Evolutionary conservation across 2,329 filamentous ascomycete genomes (phyloP).

Genomic region (Exserohilum turcica): DNA sequence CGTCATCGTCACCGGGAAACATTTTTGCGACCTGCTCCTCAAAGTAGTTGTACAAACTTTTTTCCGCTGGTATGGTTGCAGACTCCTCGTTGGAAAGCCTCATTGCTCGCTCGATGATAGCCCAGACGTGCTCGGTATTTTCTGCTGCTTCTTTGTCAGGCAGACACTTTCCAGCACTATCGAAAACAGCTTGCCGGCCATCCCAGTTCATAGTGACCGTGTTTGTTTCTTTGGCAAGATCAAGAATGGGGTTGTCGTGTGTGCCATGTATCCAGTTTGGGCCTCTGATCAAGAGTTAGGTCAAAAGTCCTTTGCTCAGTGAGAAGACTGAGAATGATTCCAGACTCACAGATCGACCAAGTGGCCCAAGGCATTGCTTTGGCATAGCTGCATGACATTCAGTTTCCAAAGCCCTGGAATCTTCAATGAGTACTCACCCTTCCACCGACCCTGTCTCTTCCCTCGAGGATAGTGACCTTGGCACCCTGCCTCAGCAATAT

Average conservation of each 20-base stretch:
- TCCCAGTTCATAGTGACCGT: conserved; percentile 62
- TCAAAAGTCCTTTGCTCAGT: background rate
- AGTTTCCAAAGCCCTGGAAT: background rate
- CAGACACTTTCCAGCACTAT: conserved; percentile 61
- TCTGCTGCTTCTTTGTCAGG: conserved; percentile 47
- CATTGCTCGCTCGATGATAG: conserved; percentile 70
- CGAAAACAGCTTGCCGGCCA: conserved; percentile 60
- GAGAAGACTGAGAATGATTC: background rate
- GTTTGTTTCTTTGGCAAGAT: conserved; percentile 66
- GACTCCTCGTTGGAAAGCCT: conserved; percentile 65
- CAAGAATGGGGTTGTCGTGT: conserved; percentile 70
- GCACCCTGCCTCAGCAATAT: conserved; percentile 68
- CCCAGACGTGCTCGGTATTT: conserved; percentile 64
- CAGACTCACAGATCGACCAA: conserved; percentile 62
- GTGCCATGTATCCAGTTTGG: conserved; percentile 85
- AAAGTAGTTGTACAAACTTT: conserved; percentile 64
- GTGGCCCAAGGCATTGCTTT: conserved; percentile 55
- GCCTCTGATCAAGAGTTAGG: conserved; percentile 53
- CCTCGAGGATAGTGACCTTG: conserved; percentile 72
- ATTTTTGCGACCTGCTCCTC: conserved; percentile 54
- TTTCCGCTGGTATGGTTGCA: conserved; percentile 56
- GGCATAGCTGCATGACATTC: conserved; percentile 51
- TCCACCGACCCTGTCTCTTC: conserved; percentile 68
- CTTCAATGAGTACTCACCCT: conserved; percentile 53
- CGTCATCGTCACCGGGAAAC: conserved; percentile 45